Base-by-base conservation (phyloP, 2,329 filamentous ascomycete species). In the Bimuria novae-zelandiae region DNA sequence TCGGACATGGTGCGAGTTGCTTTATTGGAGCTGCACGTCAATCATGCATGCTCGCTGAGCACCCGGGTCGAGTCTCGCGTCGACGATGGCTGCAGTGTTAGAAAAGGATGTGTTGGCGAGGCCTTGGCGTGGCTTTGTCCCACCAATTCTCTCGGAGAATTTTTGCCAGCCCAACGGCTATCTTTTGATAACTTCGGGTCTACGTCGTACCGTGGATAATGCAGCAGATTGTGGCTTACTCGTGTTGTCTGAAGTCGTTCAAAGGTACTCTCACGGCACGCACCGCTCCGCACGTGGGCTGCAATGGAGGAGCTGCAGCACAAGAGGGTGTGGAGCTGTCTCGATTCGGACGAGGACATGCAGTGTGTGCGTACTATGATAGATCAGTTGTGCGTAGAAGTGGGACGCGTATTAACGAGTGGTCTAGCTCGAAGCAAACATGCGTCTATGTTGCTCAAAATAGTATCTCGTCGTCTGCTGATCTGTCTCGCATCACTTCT, bases 11-110 rank as follows among this genome's bases (percentile, higher is more conserved):
- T 72, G 62, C 57, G 49, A 40, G 57, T 55, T 65, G 60, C 53
- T 65, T 64, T 65, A 60, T 61, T 68, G 64, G 65, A 64, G 66
- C 67, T 70, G 59, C 68, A 70, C 61, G 64, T 69, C 66, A 68
- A 67, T 47, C 44, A 22, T 73, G 71, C 70, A 73, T 72, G 59
- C 56, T 55, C 63, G 65, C 63, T 66, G 62, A 65, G 60, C 59
- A 61, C 33, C n/a, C 59, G 33, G 61, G 64, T 67, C 59, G 62
- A 64, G 64, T 61, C 60, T 63, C 43, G 19, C 67, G 66, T 67
- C 56, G 64, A 58, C 62, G 64, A 65, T 63, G 68, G 64, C 67
- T 69, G 69, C 64, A 44, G 67, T 69, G 67, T 63, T 66, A 61
- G 63, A 62, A 62, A 54, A 50, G 50, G 60, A 68, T 71, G 67